A percentile compares a stretch with the other conserved stretches of the same genome.
These are phyloP conservation scores for Claviceps sp. DNA, from an alignment of 2,329 filamentous ascomycete species.

Conservation along the genomic window DNA sequence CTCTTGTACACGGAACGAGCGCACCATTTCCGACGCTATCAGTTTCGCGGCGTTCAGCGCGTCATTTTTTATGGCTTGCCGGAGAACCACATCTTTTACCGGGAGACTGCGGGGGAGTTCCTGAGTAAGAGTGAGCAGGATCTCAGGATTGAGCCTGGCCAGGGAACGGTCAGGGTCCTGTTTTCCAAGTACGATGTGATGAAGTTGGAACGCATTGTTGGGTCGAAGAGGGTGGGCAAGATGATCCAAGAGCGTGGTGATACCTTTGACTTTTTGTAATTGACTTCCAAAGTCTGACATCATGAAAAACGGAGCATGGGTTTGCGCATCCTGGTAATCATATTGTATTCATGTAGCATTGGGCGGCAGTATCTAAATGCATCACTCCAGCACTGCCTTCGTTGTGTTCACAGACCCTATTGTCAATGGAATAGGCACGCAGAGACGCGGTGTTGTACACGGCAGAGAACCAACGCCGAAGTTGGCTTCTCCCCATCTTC, in stretches of 20 bases:
- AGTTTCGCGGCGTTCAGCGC: constrained; percentile 64
- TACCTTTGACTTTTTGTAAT: constrained; percentile 83
- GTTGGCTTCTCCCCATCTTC: not conserved
- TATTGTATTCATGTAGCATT: not conserved
- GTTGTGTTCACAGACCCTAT: not conserved
- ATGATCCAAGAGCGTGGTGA: constrained; percentile 78
- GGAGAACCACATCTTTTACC: constrained; percentile 74
- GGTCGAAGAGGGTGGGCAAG: constrained; percentile 62
- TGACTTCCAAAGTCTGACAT: too few relatives aligned
- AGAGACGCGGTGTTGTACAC: not conserved
- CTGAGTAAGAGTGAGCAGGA: constrained; percentile 46
- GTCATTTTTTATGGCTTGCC: constrained; percentile 86
- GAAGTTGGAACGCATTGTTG: constrained; percentile 79
- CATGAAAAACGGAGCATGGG: not conserved
- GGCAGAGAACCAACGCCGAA: not conserved
- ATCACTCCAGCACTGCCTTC: not conserved
- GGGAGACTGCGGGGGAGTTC: constrained; percentile 59
- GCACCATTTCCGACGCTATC: constrained; percentile 92
- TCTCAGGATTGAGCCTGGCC: constrained; percentile 39
- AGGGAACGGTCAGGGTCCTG: constrained; percentile 46
- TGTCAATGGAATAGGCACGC: not conserved
- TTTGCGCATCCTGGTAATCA: not conserved
- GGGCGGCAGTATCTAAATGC: not conserved
- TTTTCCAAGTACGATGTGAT: constrained; percentile 86
- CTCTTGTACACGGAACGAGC: constrained; percentile 86